Conservation (phyloP, 768 basidiomycete species). For the Calocybe gangraenosa region DNA sequence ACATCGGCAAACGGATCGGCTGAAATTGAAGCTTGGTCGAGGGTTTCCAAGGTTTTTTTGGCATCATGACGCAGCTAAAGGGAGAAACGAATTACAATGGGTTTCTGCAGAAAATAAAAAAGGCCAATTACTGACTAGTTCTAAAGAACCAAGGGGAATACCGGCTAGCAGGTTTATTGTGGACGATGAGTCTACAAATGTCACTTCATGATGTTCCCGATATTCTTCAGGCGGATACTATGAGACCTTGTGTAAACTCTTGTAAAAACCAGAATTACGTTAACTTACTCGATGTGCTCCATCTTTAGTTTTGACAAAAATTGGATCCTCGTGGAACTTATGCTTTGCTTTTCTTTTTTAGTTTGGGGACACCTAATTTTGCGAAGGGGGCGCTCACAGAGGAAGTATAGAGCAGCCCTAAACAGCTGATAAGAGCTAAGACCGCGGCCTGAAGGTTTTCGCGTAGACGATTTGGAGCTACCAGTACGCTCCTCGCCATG, state of each 20-base stretch:
- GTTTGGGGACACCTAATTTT: not conserved
- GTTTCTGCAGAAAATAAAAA: not conserved
- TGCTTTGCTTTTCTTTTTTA: conserved; percentile 53
- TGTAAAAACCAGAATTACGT: not conserved
- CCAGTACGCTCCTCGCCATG: conserved; percentile 58
- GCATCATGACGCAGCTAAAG: conserved; percentile 75
- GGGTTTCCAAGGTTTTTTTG: conserved; percentile 57
- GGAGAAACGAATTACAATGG: conserved; percentile 1
- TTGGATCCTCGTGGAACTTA: conserved; percentile 52
- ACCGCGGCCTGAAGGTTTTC: conserved; percentile 69
- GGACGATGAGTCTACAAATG: conserved; percentile 79
- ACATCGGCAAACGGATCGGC: conserved; percentile 65
- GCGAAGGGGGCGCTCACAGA: conserved; percentile 49
- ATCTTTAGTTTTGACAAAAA: conserved; percentile 54
- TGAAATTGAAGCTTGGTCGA: conserved; percentile 44
- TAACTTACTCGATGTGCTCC: conserved; percentile 53
- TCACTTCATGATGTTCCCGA: conserved; percentile 39
- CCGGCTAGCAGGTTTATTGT: conserved; percentile 72
- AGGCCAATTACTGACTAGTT: conserved; percentile 71
- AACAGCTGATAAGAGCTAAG: conserved; percentile 91
- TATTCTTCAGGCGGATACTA: conserved; percentile 65
- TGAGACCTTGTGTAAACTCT: not conserved
- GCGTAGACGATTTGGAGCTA: conserved; percentile 27
- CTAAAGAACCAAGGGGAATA: conserved; percentile 73
- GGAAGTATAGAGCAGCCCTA: conserved; percentile 77